Percentiles rank a stretch among this genome's conserved stretches.
phyloP scores from a whole-genome alignment of 1,284 basidiomycete genomes.

The Ustilago hordei region DNA sequence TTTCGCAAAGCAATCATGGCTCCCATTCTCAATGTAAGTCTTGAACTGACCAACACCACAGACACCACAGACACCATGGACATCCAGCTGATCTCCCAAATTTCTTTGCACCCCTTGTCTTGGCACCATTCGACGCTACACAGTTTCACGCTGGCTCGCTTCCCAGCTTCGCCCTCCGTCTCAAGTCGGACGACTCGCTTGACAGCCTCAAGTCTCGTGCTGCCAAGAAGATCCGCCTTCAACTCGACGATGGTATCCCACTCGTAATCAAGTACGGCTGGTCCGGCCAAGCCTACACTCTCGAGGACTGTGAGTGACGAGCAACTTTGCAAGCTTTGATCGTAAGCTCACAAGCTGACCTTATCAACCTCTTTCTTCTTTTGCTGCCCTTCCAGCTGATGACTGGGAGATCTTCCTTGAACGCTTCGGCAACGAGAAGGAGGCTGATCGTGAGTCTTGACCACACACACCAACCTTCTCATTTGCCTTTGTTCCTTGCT shows the following conservation, averaged over 20 bases:
- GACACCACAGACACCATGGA: background rate
- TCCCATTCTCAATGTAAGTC: slow-evolving; percentile 64
- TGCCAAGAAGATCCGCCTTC: slow-evolving; percentile 63
- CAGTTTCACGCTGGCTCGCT: slow-evolving; percentile 66
- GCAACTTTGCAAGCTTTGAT: background rate
- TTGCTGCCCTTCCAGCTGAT: slow-evolving; percentile 41
- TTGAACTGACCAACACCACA: background rate
- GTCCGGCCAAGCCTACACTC: slow-evolving; percentile 57
- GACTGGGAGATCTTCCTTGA: slow-evolving; percentile 68
- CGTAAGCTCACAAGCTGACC: background rate
- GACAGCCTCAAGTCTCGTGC: slow-evolving; percentile 58
- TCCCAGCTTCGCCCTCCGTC: slow-evolving; percentile 65
- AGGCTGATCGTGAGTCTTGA: slow-evolving; percentile 61
- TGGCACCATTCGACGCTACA: background rate
- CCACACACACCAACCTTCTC: background rate
- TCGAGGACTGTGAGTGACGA: slow-evolving; percentile 61
- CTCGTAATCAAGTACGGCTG: slow-evolving; percentile 65
- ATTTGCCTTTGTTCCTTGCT: background rate
- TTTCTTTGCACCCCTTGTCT: background rate
- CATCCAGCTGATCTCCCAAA: slow-evolving; percentile 10
- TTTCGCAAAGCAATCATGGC: slow-evolving; percentile 43
- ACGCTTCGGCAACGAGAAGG: slow-evolving; percentile 58
- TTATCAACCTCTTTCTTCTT: background rate
- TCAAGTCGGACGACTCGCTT: slow-evolving; percentile 62
- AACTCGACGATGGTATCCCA: slow-evolving; percentile 61